These are phyloP conservation scores for Pseudocohnilembus persalinus DNA, from an alignment of 169 alveolate genomes.

Conservation along the genomic window DNA sequence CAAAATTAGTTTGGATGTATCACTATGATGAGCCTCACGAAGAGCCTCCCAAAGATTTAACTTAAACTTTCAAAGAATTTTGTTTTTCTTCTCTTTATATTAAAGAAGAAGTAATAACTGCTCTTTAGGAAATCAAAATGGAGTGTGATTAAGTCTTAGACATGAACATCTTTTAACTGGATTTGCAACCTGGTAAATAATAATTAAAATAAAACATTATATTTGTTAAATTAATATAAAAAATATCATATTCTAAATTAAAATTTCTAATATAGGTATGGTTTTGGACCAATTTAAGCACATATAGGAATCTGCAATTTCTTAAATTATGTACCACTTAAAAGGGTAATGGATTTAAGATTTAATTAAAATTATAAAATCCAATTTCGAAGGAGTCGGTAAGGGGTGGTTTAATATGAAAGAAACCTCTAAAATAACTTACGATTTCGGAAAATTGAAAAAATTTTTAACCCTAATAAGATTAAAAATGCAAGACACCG, in stretches of 20 bases:
- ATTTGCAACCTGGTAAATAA: no score
- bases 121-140: constrained; percentile 86
- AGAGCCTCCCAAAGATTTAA: constrained; percentile 73
- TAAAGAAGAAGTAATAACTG: constrained; percentile 87
- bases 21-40: constrained; percentile 24
- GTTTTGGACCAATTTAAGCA: constrained; percentile 91
- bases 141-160: constrained; percentile 80
- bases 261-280: constrained; percentile 81
- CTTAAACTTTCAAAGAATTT: constrained; percentile 84
- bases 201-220: no score
- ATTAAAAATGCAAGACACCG: constrained; percentile 89
- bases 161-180: constrained; percentile 71
- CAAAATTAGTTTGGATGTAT: constrained; percentile 31
- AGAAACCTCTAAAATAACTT: constrained; percentile 90
- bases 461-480: constrained; percentile 87
- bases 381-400: constrained; percentile 84
- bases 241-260: no score
- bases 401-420: constrained; percentile 93
- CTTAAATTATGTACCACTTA: constrained; percentile 75
- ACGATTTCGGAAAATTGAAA: constrained; percentile 91
- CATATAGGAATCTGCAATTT: constrained; percentile 77
- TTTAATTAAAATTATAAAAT: constrained; percentile 77
- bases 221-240: no score
- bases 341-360: constrained; percentile 85
- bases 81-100: constrained; percentile 87